Evolutionary conservation across 169 alveolate species (phyloP), one percentile per base, ranked within the genome.

Genomic region (Cryptosporidium sp.): DNA sequence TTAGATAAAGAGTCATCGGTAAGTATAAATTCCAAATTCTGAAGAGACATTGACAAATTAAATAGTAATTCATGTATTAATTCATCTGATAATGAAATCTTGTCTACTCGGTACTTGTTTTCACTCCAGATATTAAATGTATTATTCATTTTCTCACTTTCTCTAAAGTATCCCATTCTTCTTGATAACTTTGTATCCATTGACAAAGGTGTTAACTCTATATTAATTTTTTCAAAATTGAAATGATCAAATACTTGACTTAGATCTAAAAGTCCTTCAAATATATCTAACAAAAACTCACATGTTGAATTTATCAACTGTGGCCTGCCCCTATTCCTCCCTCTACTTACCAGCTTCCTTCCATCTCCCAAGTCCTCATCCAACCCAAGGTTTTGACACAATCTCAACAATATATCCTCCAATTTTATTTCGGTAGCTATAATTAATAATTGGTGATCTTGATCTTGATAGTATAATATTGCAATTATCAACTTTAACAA

Each of bases 401-500:
- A 55, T 16, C 67, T 26, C 10, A 0, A 0, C 9, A 55, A 8
- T 7, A 55, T 55, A 55, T n/a, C 23, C 2, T 55, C 67, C 14
- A 55, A 8, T 55, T 55, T 55, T 21, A n/a, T 23, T n/a, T 55
- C 37, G 67, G 67, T 55, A 55, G 16, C 67, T 21, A 6, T 16
- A 26, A 26, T 23, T 8, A 23, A 55, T 5, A 21, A 23, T 1
- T 55, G 8, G 9, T 55, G 67, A 55, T 55, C 67, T n/a, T 55
- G 67, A 55, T 55, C 67, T n/a, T 55, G 62, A 33, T 43, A 21
- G 26, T n/a, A 62, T 8, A 21, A 23, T 18, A 80, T 21, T 16
- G 41, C 26, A 12, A 80, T 43, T 12, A 80, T 35, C 50, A 80
- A 12, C 48, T 80, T 80, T 50, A 80, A 80, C 29, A 80, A 80